A percentile compares a stretch with the other conserved stretches of the same genome.
Evolutionary conservation across 2,329 filamentous ascomycete genomes (phyloP).

Genomic region (Phaeophleospora eucalypticola): DNA sequence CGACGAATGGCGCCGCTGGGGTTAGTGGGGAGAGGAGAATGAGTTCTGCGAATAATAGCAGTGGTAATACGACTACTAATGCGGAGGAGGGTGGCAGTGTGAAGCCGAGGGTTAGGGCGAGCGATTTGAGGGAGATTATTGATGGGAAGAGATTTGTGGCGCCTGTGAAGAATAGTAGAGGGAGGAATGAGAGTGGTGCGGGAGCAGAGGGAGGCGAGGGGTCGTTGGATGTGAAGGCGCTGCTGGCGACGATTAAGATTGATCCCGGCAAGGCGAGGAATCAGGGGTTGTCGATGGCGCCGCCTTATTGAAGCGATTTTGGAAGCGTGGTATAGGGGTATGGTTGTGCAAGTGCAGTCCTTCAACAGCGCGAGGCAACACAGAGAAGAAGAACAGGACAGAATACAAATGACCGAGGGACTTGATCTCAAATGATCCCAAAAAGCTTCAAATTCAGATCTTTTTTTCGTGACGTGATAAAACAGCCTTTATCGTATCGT

Average conservation of each 20-base stretch:
- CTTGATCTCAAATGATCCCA: no score
- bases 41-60: conserved; percentile 18
- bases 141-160: conserved; percentile 16
- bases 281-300: neutral
- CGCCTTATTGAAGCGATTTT: neutral
- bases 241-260: conserved; percentile 7
- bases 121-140: conserved; percentile 21
- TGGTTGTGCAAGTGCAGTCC: no score
- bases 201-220: conserved; percentile 5
- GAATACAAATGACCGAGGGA: no score
- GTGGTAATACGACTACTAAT: conserved; percentile 8
- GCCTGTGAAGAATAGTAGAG: neutral
- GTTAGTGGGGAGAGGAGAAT: conserved; percentile 16
- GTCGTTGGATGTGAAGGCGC: conserved; percentile 9
- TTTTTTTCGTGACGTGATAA: no score
- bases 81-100: neutral
- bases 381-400: neutral
- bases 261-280: neutral
- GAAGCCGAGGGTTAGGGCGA: conserved; percentile 14
- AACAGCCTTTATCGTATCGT: no score
- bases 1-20: conserved; percentile 10
- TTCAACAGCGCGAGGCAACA: no score
- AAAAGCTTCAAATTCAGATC: no score
- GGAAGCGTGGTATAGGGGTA: no score
- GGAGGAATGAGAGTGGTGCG: no score